Conservation (phyloP, 192 early-diverging fungal species). For the Neocallimastix lanati region DNA sequence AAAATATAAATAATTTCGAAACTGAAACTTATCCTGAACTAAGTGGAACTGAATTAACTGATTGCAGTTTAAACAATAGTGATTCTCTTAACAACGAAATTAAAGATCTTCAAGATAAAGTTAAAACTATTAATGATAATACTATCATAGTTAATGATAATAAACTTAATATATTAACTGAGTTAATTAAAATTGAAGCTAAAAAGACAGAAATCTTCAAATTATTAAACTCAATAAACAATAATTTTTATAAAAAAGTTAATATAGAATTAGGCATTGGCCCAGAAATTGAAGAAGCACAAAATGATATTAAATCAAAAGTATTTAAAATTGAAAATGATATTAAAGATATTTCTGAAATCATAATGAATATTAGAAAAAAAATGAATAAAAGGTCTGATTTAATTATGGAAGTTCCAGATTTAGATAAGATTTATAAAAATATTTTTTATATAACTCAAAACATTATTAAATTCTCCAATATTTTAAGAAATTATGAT, state of each 20-base stretch:
- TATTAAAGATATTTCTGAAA: not conserved
- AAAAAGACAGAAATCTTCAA: not conserved
- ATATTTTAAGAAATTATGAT: not conserved
- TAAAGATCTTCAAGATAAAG: not conserved
- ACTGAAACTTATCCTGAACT: not conserved
- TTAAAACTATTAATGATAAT: not conserved
- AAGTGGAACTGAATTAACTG: not conserved
- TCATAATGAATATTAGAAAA: not conserved
- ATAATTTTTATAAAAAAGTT: not conserved
- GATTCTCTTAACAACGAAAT: not conserved
- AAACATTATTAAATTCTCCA: not conserved
- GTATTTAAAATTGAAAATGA: not conserved
- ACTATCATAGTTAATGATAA: not conserved
- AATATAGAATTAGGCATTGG: not conserved
- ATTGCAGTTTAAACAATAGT: not conserved
- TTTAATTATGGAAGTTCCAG: not conserved
- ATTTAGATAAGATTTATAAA: not conserved
- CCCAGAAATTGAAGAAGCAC: not conserved
- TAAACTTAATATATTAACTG: not conserved
- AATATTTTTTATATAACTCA: not conserved
- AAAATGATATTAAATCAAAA: not conserved
- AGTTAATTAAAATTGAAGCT: not conserved
- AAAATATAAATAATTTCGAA: not conserved
- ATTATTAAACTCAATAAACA: not conserved
- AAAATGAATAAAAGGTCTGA: not conserved